A percentile compares a stretch with the other conserved stretches of the same genome.
phyloP scores from a whole-genome alignment of 495 filamentous ascomycete species.

The Durotheca rogersii region DNA sequence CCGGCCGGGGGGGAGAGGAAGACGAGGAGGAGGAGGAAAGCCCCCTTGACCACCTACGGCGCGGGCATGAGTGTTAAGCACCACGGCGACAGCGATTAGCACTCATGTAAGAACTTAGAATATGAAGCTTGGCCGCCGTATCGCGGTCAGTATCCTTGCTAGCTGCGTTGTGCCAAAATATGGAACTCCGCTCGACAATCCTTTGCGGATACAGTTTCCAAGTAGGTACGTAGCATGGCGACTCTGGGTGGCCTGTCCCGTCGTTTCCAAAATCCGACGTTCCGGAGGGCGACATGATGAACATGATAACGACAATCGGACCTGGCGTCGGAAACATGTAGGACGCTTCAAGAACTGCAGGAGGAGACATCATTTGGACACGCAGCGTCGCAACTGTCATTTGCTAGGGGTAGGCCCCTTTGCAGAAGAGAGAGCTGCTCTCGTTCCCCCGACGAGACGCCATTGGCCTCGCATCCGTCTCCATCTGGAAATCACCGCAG shows the following conservation, averaged over 20 bases:
- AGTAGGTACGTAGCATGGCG: too few species aligned
- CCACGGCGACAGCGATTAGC: constrained; percentile 13
- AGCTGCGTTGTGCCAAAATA: constrained; percentile 20
- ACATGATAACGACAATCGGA: constrained; percentile 9
- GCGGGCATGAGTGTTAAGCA: constrained; percentile 8
- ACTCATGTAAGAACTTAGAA: constrained; percentile 33
- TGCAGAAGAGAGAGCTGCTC: constrained; percentile 10
- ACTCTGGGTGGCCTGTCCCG: too few species aligned
- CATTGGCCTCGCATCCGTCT: constrained; percentile 22
- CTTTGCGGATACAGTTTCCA: too few species aligned
- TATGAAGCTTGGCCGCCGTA: constrained; percentile 17
- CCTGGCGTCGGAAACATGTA: constrained; percentile 11
- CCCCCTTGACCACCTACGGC: constrained; percentile 6
- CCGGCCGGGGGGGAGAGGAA: constrained; percentile 13
- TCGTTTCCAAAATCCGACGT: constrained; percentile 24
- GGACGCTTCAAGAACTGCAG: constrained; percentile 7
- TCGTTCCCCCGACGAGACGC: constrained; percentile 5
- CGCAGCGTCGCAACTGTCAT: constrained; percentile 17
- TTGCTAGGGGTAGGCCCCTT: constrained; percentile 12
- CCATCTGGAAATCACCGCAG: constrained; percentile 15
- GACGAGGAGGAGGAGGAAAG: too few species aligned
- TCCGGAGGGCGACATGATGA: constrained; percentile 16
- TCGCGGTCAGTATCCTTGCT: constrained; percentile 15
- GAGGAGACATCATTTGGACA: constrained; percentile 3
- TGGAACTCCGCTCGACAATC: constrained; percentile 16